These are phyloP conservation scores for Microbotryum scabiosae DNA, from an alignment of 1,284 basidiomycete species.

Conservation along the genomic window DNA sequence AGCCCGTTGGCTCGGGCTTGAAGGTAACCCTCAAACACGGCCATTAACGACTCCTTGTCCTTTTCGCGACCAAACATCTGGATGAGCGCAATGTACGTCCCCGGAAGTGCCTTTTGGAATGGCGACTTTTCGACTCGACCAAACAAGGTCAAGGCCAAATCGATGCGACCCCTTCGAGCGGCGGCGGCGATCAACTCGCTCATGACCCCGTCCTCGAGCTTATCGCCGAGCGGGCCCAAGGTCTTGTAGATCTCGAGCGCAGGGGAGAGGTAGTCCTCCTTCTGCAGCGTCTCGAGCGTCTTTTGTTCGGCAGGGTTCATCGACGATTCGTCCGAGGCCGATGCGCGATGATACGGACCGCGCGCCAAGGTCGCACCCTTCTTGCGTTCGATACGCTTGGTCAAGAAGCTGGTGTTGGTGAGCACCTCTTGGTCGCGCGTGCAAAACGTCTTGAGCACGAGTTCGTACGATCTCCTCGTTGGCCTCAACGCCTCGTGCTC, in stretches of 20 bases:
- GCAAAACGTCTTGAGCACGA: conserved; percentile 60
- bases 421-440: conserved; percentile 64
- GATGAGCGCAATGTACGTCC: conserved; percentile 56
- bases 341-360: not conserved
- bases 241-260: conserved; percentile 66
- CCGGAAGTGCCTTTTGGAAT: conserved; percentile 43
- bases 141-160: conserved; percentile 61
- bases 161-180: conserved; percentile 52
- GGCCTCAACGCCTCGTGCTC: conserved; percentile 54
- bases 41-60: conserved; percentile 54
- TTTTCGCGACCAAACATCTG: conserved; percentile 51
- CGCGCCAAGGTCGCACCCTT: conserved; percentile 3
- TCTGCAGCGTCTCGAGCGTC: conserved; percentile 41
- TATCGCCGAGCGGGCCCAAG: conserved; percentile 43
- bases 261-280: conserved; percentile 61
- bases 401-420: conserved; percentile 45
- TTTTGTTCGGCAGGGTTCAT: conserved; percentile 4
- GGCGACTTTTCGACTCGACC: conserved; percentile 53
- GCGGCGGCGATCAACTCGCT: conserved; percentile 56
- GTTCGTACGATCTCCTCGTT: conserved; percentile 58
- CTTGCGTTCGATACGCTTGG: conserved; percentile 41
- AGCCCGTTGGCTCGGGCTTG: conserved; percentile 39
- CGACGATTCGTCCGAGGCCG: not conserved
- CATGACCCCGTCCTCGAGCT: conserved; percentile 40
- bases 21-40: conserved; percentile 60